Conservation (phyloP, 495 filamentous ascomycete species). For the Neurospora sp. region DNA sequence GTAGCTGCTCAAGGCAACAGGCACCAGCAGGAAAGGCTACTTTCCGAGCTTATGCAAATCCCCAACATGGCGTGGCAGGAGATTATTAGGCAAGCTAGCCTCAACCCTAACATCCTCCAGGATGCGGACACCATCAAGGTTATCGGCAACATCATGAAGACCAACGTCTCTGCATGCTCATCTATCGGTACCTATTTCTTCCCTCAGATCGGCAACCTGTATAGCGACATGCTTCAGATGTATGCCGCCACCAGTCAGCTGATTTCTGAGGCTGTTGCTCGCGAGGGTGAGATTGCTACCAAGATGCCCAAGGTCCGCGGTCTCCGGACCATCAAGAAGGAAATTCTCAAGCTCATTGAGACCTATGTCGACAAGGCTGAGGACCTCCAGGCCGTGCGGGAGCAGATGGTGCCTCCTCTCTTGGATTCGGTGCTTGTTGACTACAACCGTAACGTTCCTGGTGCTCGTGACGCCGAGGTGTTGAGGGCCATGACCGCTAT, state of each 20-base stretch:
- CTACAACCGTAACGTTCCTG: constrained; percentile 93
- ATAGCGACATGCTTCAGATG: constrained; percentile 98
- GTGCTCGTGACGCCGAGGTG: constrained; percentile 93
- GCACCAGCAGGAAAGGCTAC: constrained; percentile 78
- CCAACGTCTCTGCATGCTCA: constrained; percentile 91
- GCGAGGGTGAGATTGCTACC: constrained; percentile 90
- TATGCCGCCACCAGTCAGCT: constrained; percentile 91
- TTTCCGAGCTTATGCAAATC: constrained; percentile 82
- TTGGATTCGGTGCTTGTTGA: constrained; percentile 90
- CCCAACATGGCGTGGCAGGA: constrained; percentile 92
- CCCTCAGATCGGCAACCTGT: constrained; percentile 96
- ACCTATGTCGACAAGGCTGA: constrained; percentile 97
- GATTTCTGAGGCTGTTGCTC: constrained; percentile 81
- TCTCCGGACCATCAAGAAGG: constrained; percentile 96
- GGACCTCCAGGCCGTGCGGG: constrained; percentile 83
- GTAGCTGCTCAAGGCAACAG: constrained; percentile 95
- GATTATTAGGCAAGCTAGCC: constrained; percentile 77
- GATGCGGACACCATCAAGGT: constrained; percentile 93
- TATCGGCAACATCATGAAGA: constrained; percentile 99
- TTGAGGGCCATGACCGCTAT: constrained; percentile 96
- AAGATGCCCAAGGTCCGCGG: constrained; percentile 95
- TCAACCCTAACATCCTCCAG: constrained; percentile 73
- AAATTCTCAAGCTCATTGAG: constrained; percentile 96
- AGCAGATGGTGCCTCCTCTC: constrained; percentile 92
- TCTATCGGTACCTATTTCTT: constrained; percentile 97